Percentiles rank a stretch among this genome's conserved stretches.
phyloP scores from a whole-genome alignment of 2,329 filamentous ascomycete genomes.

The Aphanocladium album region DNA sequence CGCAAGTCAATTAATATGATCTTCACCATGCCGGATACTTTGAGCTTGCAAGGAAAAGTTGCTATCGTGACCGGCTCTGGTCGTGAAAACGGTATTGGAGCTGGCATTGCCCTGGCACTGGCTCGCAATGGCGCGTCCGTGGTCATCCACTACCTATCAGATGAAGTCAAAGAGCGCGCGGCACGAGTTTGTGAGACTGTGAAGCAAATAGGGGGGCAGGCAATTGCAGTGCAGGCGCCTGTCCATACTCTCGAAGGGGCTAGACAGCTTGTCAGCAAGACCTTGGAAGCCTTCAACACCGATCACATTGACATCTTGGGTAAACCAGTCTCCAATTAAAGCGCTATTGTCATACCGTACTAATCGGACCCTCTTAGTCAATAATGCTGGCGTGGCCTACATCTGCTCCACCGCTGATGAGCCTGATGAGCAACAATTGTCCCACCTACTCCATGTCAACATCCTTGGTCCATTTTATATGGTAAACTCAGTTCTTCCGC shows the following conservation, averaged over 20 bases:
- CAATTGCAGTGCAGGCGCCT: constrained; percentile 28
- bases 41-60: constrained; percentile 35
- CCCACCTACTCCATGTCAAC: constrained; percentile 28
- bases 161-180: constrained; percentile 26
- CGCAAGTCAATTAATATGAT: not conserved
- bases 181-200: constrained; percentile 24
- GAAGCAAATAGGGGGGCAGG: constrained; percentile 24
- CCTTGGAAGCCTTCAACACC: constrained; percentile 27
- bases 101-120: constrained; percentile 34
- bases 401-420: constrained; percentile 18
- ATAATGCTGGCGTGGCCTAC: constrained; percentile 30
- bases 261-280: constrained; percentile 28
- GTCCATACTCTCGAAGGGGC: constrained; percentile 29
- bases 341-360: no score
- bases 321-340: no score
- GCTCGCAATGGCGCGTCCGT: constrained; percentile 38
- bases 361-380: constrained; percentile 22
- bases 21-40: constrained; percentile 26
- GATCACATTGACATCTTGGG: constrained; percentile 38
- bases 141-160: constrained; percentile 35
- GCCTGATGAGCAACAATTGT: constrained; percentile 21
- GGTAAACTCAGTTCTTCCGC: constrained; percentile 27
- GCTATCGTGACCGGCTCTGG: constrained; percentile 43
- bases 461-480: constrained; percentile 31
- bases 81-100: constrained; percentile 39